Percentiles rank a stretch among this genome's conserved stretches.
These are phyloP conservation scores for Starmerella floricola DNA, from an alignment of 805 yeast genomes.

Conservation along the genomic window DNA sequence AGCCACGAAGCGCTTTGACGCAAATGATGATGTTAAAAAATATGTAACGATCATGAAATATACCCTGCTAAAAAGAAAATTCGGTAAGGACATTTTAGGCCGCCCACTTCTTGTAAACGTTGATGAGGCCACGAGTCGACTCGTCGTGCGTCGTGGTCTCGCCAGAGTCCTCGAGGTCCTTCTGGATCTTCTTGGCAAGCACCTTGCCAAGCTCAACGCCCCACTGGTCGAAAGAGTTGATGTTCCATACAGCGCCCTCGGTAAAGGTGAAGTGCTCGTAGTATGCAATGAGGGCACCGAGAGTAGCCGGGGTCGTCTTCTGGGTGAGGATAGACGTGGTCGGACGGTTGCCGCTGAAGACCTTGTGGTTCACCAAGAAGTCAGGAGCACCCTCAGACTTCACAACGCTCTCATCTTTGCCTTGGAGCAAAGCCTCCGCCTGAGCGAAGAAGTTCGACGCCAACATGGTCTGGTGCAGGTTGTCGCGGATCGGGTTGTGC, in stretches of 20 bases:
- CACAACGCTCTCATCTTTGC: constrained; percentile 69
- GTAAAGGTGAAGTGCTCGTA: constrained; percentile 95
- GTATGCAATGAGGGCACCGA: constrained; percentile 94
- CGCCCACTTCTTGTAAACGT: constrained; percentile 84
- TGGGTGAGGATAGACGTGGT: constrained; percentile 94
- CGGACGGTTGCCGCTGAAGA: constrained; percentile 97
- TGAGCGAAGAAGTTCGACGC: constrained; percentile 99
- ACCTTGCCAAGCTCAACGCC: constrained; percentile 99
- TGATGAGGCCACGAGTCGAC: constrained; percentile 84
- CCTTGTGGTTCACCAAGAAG: constrained; percentile 84
- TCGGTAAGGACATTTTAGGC: constrained; percentile 2
- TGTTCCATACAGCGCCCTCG: constrained; percentile 99
- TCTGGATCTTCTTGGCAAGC: constrained; percentile 88
- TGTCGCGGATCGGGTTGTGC: constrained; percentile 90
- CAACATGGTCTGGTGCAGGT: constrained; percentile 92
- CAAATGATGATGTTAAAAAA: too few relatives aligned
- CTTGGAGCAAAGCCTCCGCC: constrained; percentile 94
- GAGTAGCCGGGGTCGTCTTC: constrained; percentile 89
- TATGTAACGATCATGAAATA: too few relatives aligned
- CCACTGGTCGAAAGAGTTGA: constrained; percentile 99
- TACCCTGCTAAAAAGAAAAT: not conserved
- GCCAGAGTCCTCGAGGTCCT: constrained; percentile 58
- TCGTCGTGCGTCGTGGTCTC: constrained; percentile 66
- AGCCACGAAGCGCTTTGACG: too few relatives aligned
- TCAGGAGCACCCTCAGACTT: constrained; percentile 82